A percentile compares a stretch with the other conserved stretches of the same genome.
phyloP scores from a whole-genome alignment of 1,139 yeast species.

The Blastobotrys raffinosifermentans region DNA sequence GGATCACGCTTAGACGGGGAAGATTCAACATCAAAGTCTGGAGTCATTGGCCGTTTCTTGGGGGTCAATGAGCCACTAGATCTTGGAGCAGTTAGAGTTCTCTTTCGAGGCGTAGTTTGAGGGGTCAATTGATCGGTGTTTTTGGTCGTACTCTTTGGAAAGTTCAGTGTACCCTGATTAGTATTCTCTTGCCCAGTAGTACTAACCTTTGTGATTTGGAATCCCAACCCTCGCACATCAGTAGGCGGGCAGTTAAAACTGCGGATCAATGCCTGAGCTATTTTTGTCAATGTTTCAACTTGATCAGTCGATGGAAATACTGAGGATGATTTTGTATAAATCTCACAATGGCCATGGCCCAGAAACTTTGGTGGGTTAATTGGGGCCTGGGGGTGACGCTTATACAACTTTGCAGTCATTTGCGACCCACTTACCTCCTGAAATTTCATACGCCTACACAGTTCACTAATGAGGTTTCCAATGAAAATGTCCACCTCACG shows the following conservation, averaged over 20 bases:
- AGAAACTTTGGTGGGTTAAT: conserved; percentile 67
- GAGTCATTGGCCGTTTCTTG: background rate
- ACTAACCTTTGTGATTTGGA: conserved; percentile 54
- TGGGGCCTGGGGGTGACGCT: conserved; percentile 61
- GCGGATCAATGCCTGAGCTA: conserved; percentile 52
- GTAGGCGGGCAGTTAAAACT: conserved; percentile 53
- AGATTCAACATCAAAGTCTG: background rate
- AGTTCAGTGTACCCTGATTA: conserved; percentile 2
- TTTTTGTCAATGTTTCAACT: conserved; percentile 54
- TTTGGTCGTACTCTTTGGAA: background rate
- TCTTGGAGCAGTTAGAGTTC: conserved; percentile 2
- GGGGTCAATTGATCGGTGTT: background rate
- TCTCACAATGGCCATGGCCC: conserved; percentile 80
- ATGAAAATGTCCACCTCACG: conserved; percentile 62
- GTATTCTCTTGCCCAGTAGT: conserved; percentile 11
- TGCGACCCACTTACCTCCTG: conserved; percentile 49
- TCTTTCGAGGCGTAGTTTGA: conserved; percentile 1
- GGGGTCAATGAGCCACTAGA: background rate
- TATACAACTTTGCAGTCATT: conserved; percentile 58
- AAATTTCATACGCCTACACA: conserved; percentile 46
- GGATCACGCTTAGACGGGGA: conserved; percentile 4
- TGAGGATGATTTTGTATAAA: conserved; percentile 51
- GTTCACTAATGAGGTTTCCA: conserved; percentile 51
- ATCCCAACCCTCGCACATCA: conserved; percentile 75
- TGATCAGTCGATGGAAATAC: conserved; percentile 57